Evolutionary conservation across 2,329 filamentous ascomycete genomes (phyloP).

Genomic region (Pseudogymnoascus sp.): DNA sequence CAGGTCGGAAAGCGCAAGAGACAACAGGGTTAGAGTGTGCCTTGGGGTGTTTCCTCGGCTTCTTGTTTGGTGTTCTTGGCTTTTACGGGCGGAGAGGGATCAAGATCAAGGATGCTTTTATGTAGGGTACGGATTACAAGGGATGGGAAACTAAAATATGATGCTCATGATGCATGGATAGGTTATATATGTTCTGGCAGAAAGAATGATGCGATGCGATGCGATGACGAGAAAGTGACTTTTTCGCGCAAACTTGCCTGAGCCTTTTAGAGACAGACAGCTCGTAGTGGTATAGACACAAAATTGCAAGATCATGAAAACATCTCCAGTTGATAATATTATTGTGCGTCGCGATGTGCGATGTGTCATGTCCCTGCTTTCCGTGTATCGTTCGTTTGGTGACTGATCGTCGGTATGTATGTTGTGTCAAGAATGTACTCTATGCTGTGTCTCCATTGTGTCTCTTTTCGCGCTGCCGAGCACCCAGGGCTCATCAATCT

Average conservation of each 20-base stretch:
- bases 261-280: slow-evolving; percentile 3
- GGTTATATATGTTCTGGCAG: slow-evolving; percentile 1
- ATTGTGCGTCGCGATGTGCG: neutral
- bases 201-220: slow-evolving; percentile 1
- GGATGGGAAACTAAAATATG: slow-evolving; percentile 7
- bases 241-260: neutral
- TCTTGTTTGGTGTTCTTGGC: slow-evolving; percentile 8
- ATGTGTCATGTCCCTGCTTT: neutral
- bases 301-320: slow-evolving; percentile 5
- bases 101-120: slow-evolving; percentile 7
- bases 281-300: neutral
- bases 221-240: slow-evolving; percentile 3
- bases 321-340: neutral
- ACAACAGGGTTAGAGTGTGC: slow-evolving; percentile 62
- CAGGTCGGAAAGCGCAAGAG: slow-evolving; percentile 98
- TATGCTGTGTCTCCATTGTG: neutral
- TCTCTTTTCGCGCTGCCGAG: slow-evolving; percentile 6
- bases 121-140: slow-evolving; percentile 7
- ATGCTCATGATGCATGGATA: slow-evolving; percentile 6
- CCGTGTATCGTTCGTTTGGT: neutral
- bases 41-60: slow-evolving; percentile 8
- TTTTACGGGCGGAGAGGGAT: slow-evolving; percentile 6
- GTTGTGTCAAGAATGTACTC: neutral
- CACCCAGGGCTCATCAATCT: neutral
- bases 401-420: neutral